Conservation (phyloP, 345 rosid species). For the Abelmoschus esculentus region DNA sequence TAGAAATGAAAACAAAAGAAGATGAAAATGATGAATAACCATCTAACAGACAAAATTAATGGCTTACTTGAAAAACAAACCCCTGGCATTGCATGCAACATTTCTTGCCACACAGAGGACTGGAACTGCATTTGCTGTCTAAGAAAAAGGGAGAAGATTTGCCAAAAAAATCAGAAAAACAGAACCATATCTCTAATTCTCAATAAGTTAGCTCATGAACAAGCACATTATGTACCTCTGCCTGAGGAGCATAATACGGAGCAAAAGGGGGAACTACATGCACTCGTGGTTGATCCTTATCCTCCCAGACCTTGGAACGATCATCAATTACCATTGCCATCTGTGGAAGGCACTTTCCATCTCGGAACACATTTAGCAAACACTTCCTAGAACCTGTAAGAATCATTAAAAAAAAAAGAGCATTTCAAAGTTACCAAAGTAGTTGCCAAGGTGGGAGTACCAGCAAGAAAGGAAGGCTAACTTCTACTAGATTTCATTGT, state of each 20-base stretch:
- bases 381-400: conserved; percentile 73
- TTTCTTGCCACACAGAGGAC: conserved; percentile 93
- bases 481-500: background rate
- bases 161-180: conserved; percentile 13
- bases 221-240: conserved; percentile 54
- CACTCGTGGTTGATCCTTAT: conserved; percentile 94
- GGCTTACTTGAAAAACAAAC: conserved; percentile 88
- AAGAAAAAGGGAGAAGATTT: conserved; percentile 14
- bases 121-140: conserved; percentile 84
- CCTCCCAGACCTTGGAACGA: conserved; percentile 96
- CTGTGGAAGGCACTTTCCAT: conserved; percentile 87
- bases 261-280: conserved; percentile 89
- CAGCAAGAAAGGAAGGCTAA: conserved; percentile 1
- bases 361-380: conserved; percentile 72
- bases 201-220: conserved; percentile 4
- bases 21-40: background rate
- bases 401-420: conserved; percentile 10
- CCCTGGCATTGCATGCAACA: conserved; percentile 99
- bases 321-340: conserved; percentile 99
- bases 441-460: background rate
- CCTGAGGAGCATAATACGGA: conserved; percentile 98
- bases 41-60: conserved; percentile 13
- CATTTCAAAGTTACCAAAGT: background rate
- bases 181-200: background rate
- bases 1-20: conserved; percentile 7